Evolutionary conservation across 1,139 yeast species (phyloP).

Genomic region (Scheffersomyces stambukii): DNA sequence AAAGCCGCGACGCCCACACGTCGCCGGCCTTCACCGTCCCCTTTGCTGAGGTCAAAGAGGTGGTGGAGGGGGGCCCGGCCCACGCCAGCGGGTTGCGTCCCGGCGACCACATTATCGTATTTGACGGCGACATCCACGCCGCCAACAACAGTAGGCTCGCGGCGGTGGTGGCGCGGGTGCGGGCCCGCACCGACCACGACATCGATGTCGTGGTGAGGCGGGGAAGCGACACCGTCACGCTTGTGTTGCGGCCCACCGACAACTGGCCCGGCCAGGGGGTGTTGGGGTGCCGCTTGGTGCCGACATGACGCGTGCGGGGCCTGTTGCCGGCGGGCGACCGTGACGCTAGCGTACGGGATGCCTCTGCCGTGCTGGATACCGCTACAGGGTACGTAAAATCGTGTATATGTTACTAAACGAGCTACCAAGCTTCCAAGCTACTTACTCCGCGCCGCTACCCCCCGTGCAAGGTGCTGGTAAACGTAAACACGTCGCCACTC

Average conservation of each 20-base stretch:
- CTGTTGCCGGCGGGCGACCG: no score
- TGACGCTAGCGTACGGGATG: no score
- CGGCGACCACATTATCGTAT: conserved; percentile 48
- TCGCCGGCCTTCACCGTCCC: conserved; percentile 29
- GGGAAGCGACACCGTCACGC: conserved; percentile 13
- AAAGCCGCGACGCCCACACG: not conserved
- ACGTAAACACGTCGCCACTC: conserved; percentile 72
- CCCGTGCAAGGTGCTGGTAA: conserved; percentile 93
- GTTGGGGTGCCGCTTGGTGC: conserved; percentile 65
- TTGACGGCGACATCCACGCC: conserved; percentile 50
- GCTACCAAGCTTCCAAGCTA: no score
- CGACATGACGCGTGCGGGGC: conserved; percentile 23
- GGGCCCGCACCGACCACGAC: conserved; percentile 19
- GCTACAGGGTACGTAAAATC: not conserved
- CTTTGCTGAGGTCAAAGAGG: conserved; percentile 53
- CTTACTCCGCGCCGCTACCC: no score
- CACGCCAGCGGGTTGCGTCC: conserved; percentile 32
- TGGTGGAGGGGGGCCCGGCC: conserved; percentile 49
- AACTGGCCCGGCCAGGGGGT: conserved; percentile 72
- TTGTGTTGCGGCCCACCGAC: conserved; percentile 47
- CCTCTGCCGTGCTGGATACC: not conserved
- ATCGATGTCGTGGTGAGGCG: conserved; percentile 37
- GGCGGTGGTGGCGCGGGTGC: conserved; percentile 32
- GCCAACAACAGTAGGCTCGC: conserved; percentile 46
- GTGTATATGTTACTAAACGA: not conserved